These are phyloP conservation scores for Lepiota brunneoincarnata DNA, from an alignment of 768 basidiomycete species.

Conservation along the genomic window DNA sequence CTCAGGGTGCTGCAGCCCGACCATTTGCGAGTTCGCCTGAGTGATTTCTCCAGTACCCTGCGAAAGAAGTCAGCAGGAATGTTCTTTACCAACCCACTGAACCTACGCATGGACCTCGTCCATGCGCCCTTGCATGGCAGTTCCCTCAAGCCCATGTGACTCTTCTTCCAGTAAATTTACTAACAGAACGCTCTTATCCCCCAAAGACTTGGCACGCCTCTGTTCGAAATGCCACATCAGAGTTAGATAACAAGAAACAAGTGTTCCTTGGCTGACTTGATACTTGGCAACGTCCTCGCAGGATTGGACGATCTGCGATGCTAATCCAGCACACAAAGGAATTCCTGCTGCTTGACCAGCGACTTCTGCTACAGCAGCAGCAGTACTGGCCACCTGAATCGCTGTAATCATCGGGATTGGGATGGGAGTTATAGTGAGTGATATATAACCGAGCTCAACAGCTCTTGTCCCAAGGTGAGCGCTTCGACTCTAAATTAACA, in stretches of 20 bases:
- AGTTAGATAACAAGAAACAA: slow-evolving; percentile 1
- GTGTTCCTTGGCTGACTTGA: slow-evolving; percentile 40
- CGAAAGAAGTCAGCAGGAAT: too few species aligned
- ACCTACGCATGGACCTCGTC: slow-evolving; percentile 46
- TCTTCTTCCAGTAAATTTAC: slow-evolving; percentile 39
- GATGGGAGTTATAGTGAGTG: too few species aligned
- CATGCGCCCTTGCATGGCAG: slow-evolving; percentile 34
- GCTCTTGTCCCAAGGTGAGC: too few species aligned
- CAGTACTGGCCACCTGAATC: too few species aligned
- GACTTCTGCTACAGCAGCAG: too few species aligned
- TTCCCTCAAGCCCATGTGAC: slow-evolving; percentile 33
- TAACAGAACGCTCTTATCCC: slow-evolving; percentile 38
- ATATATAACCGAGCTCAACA: too few species aligned
- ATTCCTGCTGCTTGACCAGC: slow-evolving; percentile 42
- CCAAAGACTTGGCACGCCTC: slow-evolving; percentile 43
- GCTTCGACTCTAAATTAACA: too few species aligned
- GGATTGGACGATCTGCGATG: slow-evolving; percentile 40
- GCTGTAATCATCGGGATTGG: too few species aligned
- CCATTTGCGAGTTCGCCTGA: slow-evolving; percentile 37
- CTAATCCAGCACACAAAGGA: slow-evolving; percentile 39
- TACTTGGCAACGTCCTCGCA: slow-evolving; percentile 47
- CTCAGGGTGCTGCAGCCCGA: slow-evolving; percentile 34
- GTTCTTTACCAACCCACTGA: neutral
- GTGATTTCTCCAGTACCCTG: slow-evolving; percentile 41
- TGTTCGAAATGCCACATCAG: slow-evolving; percentile 16